phyloP scores from a whole-genome alignment of 202 grass and related monocot genomes.

The Setaria italica region DNA sequence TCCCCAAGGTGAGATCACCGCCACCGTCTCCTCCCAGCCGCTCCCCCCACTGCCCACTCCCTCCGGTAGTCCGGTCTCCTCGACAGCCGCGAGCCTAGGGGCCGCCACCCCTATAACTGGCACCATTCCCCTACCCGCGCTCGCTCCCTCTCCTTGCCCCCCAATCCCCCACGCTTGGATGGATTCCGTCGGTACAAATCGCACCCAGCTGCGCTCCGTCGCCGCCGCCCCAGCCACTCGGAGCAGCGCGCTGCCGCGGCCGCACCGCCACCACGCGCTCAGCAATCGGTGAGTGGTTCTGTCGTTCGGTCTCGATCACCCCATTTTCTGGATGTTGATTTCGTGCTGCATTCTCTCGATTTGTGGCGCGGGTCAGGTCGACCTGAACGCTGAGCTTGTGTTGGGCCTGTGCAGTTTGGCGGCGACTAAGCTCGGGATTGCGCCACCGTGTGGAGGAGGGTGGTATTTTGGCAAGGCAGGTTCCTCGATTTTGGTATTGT shows the following conservation, averaged over 20 bases:
- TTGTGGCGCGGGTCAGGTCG: background rate
- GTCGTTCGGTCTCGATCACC: background rate
- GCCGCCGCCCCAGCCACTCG: conserved; percentile 19
- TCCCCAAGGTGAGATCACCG: conserved; percentile 57
- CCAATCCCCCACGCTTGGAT: conserved; percentile 35
- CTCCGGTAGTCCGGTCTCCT: background rate
- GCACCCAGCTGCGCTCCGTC: conserved; percentile 37
- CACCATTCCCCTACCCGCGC: background rate
- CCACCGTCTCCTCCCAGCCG: conserved; percentile 21
- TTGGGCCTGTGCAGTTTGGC: conserved; percentile 50
- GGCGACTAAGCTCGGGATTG: conserved; percentile 45
- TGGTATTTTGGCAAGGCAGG: conserved; percentile 55
- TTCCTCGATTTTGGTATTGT: conserved; percentile 12
- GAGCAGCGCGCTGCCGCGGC: conserved; percentile 20
- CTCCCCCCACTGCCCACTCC: background rate
- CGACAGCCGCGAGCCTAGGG: conserved; percentile 17
- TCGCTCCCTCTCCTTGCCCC: background rate
- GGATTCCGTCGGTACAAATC: conserved; percentile 50
- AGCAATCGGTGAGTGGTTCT: conserved; percentile 34
- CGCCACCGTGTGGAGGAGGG: conserved; percentile 34
- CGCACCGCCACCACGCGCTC: conserved; percentile 2
- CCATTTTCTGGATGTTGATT: background rate
- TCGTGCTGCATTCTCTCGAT: conserved; percentile 31
- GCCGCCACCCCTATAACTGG: conserved; percentile 41
- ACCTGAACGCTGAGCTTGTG: background rate